Base-by-base conservation (phyloP, 225 moss, liverwort and hornwort genomes). In the Physcomitrium patens region DNA sequence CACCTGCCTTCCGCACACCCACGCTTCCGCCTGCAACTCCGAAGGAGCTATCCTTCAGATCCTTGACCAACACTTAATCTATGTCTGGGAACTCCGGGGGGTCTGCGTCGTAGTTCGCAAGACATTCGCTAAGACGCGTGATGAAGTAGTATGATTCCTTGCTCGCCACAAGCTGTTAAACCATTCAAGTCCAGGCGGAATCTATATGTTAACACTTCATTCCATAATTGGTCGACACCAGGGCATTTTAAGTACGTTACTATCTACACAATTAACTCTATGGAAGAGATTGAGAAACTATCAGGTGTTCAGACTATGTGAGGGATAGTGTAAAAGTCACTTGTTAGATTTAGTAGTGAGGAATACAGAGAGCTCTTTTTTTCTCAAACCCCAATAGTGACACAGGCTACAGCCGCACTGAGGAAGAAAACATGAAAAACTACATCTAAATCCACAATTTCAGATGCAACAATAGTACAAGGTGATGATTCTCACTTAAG, bases 31-130 rank as follows among this genome's bases (percentile, higher is more conserved):
- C 18, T 41, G 37, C 62, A 8, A 7, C 46, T 67, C 27, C 20
- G 28, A 42, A 10, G 0, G 0, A 10, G 17, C 87, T 89, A 90
- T 24, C 88, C 91, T 77, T 89, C 93, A 65, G 87, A 90, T 42
- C 93, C 90, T 80, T 86, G 86, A 16, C 93, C 92, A 1, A 88
- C 93, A 80, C 89, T 89, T 46, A 85, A 67, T 76, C 90, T 84
- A 77, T 77, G 80, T 24, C 71, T 82, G 51, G 87, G 86, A 49
- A 96, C 93, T 79, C 93, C 90, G 3, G 76, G 69, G 15, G 84
- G 81, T 55, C 88, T 84, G 44, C 90, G 87, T 81, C 89, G 85
- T 79, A 55, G 78, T 78, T 90, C 86, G 78, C 89, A 91, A 84
- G 90, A 96, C 93, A 96, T 91, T 84, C 89, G 87, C 87, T 71